phyloP scores from a whole-genome alignment of 1,139 yeast genomes.

The Blastobotrys apis region DNA sequence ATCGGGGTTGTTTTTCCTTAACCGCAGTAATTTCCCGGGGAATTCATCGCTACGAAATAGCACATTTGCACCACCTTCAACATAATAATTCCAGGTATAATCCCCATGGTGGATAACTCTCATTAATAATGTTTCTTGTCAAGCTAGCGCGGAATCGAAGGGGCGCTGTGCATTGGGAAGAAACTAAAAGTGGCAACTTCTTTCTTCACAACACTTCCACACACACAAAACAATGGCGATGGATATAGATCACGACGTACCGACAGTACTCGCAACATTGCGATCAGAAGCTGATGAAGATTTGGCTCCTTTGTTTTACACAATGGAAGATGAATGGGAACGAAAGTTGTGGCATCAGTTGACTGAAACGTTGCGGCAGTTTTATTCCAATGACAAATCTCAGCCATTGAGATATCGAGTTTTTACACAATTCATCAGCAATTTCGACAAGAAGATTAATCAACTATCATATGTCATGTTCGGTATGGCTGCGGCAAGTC shows the following conservation, averaged over 20 bases:
- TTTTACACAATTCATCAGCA: conserved; percentile 64
- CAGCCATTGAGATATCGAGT: conserved; percentile 57
- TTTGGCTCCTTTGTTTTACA: conserved; percentile 57
- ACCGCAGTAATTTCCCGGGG: conserved; percentile 23
- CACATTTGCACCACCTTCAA: conserved; percentile 28
- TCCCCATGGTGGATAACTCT: conserved; percentile 7
- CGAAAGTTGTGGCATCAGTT: conserved; percentile 78
- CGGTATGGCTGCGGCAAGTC: conserved; percentile 54
- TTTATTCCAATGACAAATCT: conserved; percentile 53
- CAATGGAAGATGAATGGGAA: conserved; percentile 83
- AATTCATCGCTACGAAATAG: conserved; percentile 16
- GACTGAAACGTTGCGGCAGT: conserved; percentile 60
- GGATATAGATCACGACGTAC: conserved; percentile 39
- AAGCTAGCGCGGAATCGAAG: background rate
- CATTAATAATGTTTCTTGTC: background rate
- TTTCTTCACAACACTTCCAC: background rate
- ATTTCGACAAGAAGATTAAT: conserved; percentile 68
- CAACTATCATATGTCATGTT: conserved; percentile 75
- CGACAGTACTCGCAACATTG: conserved; percentile 65
- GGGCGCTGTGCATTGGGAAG: background rate
- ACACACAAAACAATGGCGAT: conserved; percentile 18
- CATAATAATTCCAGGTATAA: conserved; percentile 24
- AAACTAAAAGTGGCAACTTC: background rate
- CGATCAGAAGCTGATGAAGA: conserved; percentile 66
- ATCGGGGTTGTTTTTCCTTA: conserved; percentile 23